Conservation (phyloP, 768 basidiomycete species). For the Leccinum subtestaceum region DNA sequence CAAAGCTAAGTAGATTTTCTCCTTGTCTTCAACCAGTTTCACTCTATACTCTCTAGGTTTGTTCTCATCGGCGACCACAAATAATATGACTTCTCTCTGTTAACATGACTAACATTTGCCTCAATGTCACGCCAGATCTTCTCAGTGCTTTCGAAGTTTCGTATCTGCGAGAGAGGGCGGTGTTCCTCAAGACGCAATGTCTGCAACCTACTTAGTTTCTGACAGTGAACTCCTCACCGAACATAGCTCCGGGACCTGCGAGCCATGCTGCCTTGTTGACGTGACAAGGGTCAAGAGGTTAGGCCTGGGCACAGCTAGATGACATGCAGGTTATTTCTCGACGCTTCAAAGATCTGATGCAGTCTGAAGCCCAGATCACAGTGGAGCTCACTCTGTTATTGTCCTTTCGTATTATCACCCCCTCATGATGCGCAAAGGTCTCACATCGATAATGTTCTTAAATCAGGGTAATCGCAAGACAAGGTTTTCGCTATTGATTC, state of each 20-base stretch:
- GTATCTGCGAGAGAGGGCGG: slow-evolving; percentile 48
- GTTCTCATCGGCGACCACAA: slow-evolving; percentile 41
- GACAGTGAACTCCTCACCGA: slow-evolving; percentile 51
- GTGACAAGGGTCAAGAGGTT: slow-evolving; percentile 32
- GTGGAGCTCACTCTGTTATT: slow-evolving; percentile 51
- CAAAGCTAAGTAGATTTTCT: slow-evolving; percentile 41
- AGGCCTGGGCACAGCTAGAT: slow-evolving; percentile 34
- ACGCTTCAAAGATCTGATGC: neutral
- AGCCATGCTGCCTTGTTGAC: slow-evolving; percentile 40
- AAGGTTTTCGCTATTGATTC: slow-evolving; percentile 76
- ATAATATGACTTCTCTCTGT: slow-evolving; percentile 28
- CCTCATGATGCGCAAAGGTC: slow-evolving; percentile 75
- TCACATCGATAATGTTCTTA: slow-evolving; percentile 54
- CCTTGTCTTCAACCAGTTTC: slow-evolving; percentile 31
- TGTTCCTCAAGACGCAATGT: slow-evolving; percentile 76
- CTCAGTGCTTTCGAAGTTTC: slow-evolving; percentile 72
- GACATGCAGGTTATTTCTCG: slow-evolving; percentile 17
- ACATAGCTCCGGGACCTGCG: slow-evolving; percentile 41
- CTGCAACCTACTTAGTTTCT: slow-evolving; percentile 24
- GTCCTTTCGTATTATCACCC: slow-evolving; percentile 63
- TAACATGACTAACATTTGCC: neutral
- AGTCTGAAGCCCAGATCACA: slow-evolving; percentile 43
- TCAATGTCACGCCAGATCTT: slow-evolving; percentile 67
- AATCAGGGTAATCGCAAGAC: slow-evolving; percentile 50
- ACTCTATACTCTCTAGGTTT: slow-evolving; percentile 28